Conservation (phyloP, 192 early-diverging fungal species). For the Coemansia sp. region DNA sequence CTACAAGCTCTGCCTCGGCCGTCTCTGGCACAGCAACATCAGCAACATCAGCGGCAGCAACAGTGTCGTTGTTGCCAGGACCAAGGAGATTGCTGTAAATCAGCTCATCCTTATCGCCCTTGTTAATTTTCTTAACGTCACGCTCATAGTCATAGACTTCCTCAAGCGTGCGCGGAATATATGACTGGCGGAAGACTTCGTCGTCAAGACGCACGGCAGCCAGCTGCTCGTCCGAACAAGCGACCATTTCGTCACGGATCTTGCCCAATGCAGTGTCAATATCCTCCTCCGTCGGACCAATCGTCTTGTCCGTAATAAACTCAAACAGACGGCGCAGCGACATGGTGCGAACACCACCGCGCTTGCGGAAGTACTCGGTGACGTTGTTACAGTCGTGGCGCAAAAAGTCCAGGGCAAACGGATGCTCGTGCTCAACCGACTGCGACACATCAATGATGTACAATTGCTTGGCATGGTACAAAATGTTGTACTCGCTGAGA, state of each 20-base stretch:
- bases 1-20: not conserved
- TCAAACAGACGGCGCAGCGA: slow-evolving; percentile 84
- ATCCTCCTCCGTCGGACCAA: slow-evolving; percentile 60
- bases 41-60: not conserved
- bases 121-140: slow-evolving; percentile 72
- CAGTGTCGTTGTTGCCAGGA: slow-evolving; percentile 37
- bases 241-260: slow-evolving; percentile 55
- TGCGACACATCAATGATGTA: slow-evolving; percentile 98
- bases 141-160: slow-evolving; percentile 87
- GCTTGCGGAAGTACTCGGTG: slow-evolving; percentile 86
- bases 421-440: slow-evolving; percentile 98
- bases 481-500: slow-evolving; percentile 95
- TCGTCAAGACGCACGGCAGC: slow-evolving; percentile 70
- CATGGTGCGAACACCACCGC: slow-evolving; percentile 67
- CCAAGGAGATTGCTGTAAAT: slow-evolving; percentile 59
- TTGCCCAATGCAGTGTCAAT: slow-evolving; percentile 71
- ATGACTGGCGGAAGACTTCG: slow-evolving; percentile 87
- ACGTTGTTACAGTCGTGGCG: slow-evolving; percentile 94
- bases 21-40: not conserved
- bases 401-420: slow-evolving; percentile 92
- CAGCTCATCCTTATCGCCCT: slow-evolving; percentile 69
- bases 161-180: slow-evolving; percentile 87
- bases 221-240: slow-evolving; percentile 50
- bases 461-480: slow-evolving; percentile 78
- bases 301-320: slow-evolving; percentile 71